Conservation (phyloP, 805 yeast species). For the Ogataea chonburiensis region DNA sequence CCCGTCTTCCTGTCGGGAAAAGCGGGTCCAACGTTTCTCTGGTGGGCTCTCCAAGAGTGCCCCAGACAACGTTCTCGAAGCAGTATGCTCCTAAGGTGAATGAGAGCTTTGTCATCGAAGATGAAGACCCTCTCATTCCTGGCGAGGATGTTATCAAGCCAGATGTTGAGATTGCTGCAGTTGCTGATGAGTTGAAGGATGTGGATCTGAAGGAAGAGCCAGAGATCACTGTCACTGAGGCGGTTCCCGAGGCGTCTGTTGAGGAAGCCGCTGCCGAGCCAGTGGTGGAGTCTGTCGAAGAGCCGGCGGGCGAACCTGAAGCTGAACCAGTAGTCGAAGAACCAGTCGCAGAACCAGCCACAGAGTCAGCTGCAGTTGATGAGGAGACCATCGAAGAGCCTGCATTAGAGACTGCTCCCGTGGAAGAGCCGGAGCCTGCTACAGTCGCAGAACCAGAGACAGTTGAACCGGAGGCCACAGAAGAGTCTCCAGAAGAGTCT, state of each 20-base stretch:
- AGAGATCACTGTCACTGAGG: conserved; percentile 1
- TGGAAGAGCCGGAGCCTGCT: not conserved
- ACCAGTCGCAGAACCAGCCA: not conserved
- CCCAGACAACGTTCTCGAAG: conserved; percentile 16
- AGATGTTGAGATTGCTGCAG: not conserved
- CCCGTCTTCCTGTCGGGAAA: conserved; percentile 20
- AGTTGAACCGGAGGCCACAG: not conserved
- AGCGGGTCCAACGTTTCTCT: conserved; percentile 24
- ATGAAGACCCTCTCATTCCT: conserved; percentile 22
- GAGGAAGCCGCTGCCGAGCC: not conserved
- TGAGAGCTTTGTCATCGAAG: conserved; percentile 33
- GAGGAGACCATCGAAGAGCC: conserved; percentile 1
- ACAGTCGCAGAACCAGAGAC: conserved; percentile 2
- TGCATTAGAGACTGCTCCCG: conserved; percentile 1
- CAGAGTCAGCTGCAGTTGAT: not conserved
- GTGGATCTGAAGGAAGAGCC: conserved; percentile 2
- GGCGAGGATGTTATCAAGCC: conserved; percentile 17
- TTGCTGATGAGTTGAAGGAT: conserved; percentile 9
- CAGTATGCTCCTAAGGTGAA: conserved; percentile 33
- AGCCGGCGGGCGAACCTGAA: not conserved
- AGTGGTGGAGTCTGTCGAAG: not conserved
- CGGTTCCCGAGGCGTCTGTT: conserved; percentile 2
- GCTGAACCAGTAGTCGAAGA: conserved; percentile 1
- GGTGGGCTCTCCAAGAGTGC: conserved; percentile 31
- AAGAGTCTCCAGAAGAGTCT: conserved; percentile 1